Percentiles rank a stretch among this genome's conserved stretches.
These are phyloP conservation scores for Calonectria hongkongensis DNA, from an alignment of 2,329 filamentous ascomycete species.

Conservation along the genomic window DNA sequence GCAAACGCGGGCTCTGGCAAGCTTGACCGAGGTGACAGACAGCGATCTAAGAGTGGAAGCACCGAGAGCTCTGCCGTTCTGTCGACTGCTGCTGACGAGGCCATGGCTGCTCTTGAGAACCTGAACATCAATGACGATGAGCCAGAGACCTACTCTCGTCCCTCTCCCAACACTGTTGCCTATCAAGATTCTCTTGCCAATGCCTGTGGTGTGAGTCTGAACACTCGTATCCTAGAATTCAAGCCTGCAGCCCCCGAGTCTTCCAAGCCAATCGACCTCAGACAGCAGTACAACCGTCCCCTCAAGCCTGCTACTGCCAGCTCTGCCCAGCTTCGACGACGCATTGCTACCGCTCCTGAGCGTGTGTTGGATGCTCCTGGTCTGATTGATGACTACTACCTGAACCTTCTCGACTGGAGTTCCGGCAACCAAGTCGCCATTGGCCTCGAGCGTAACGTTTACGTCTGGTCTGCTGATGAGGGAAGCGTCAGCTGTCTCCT, in stretches of 20 bases:
- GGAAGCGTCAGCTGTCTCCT: constrained; percentile 92
- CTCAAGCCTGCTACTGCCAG: constrained; percentile 84
- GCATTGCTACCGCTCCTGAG: constrained; percentile 95
- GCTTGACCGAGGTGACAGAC: constrained; percentile 82
- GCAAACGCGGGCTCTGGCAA: constrained; percentile 88
- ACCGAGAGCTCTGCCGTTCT: constrained; percentile 85
- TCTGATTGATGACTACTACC: constrained; percentile 98
- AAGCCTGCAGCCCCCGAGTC: constrained; percentile 99
- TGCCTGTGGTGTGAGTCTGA: constrained; percentile 93
- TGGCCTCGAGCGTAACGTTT: constrained; percentile 96
- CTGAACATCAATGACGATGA: constrained; percentile 85
- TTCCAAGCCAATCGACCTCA: constrained; percentile 97
- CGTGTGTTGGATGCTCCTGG: constrained; percentile 97
- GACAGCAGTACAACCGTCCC: constrained; percentile 98
- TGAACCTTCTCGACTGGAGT: constrained; percentile 99
- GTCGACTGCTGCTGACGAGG: constrained; percentile 86
- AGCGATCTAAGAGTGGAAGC: constrained; percentile 82
- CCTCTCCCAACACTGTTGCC: constrained; percentile 89
- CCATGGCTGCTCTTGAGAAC: constrained; percentile 85
- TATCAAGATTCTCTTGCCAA: constrained; percentile 94
- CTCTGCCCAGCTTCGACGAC: constrained; percentile 91
- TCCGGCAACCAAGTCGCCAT: constrained; percentile 98
- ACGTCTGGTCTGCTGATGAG: constrained; percentile 98
- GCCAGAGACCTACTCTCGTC: constrained; percentile 81
- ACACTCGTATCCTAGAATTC: constrained; percentile 97